Evolutionary conservation across 2,329 filamentous ascomycete species (phyloP).

Genomic region (Claviceps sp.): DNA sequence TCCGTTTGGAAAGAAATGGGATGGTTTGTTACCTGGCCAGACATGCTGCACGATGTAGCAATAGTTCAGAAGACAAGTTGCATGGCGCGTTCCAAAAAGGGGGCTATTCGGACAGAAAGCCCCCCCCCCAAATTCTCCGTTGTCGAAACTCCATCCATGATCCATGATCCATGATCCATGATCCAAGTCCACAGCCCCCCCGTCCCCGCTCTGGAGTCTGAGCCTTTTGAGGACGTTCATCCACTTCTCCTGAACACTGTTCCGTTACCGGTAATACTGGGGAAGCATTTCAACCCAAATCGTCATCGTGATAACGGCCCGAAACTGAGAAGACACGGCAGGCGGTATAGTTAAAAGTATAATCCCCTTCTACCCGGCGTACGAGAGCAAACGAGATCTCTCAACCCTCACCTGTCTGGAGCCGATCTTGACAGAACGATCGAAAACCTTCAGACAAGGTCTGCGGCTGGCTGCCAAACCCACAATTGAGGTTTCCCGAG

Average conservation of each 20-base stretch:
- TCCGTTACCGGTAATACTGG: slow-evolving; percentile 3
- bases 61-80: not conserved
- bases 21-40: not conserved
- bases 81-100: not conserved
- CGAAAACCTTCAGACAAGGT: slow-evolving; percentile 6
- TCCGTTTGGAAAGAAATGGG: not conserved
- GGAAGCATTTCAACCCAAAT: not conserved
- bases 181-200: too few species aligned
- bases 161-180: too few species aligned
- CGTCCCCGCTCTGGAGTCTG: not conserved
- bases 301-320: slow-evolving; percentile 1
- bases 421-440: slow-evolving; percentile 6
- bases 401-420: not conserved
- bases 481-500: slow-evolving; percentile 12
- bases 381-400: not conserved
- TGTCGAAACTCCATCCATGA: not conserved
- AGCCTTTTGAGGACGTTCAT: too few species aligned
- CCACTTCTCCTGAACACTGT: not conserved
- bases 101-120: not conserved
- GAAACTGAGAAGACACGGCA: not conserved
- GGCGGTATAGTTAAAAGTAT: slow-evolving; percentile 3
- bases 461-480: slow-evolving; percentile 6
- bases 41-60: not conserved
- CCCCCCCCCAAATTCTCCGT: not conserved
- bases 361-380: not conserved